These are phyloP conservation scores for Ceratocystis lukuohia DNA, from an alignment of 2,329 filamentous ascomycete species.

Conservation along the genomic window DNA sequence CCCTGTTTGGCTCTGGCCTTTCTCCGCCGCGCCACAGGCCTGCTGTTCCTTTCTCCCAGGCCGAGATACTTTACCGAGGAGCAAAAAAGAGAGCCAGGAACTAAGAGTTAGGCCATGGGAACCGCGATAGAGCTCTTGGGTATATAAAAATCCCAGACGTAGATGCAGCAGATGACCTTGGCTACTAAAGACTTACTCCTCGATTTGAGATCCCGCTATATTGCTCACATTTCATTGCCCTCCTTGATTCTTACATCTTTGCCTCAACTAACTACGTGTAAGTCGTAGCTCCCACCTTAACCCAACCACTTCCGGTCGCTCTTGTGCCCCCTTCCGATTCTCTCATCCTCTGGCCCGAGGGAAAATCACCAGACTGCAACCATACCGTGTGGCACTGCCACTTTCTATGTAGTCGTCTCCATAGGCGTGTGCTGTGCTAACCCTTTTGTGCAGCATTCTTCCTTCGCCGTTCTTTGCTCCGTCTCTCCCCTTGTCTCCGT, in stretches of 20 bases:
- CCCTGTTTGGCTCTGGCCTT: too few species aligned
- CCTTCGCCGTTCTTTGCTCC: neutral
- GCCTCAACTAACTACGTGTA: neutral
- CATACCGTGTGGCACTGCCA: neutral
- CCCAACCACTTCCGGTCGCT: neutral
- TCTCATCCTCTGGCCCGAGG: conserved; percentile 10
- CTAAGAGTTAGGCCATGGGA: neutral
- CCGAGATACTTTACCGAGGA: conserved; percentile 12
- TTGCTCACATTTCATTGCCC: neutral
- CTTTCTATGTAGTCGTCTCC: neutral
- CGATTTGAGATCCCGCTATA: neutral
- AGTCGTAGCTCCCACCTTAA: neutral
- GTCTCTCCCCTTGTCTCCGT: neutral
- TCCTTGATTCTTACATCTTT: neutral
- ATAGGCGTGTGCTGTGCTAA: neutral
- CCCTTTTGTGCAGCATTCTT: neutral
- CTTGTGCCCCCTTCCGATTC: neutral
- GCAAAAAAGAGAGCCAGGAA: neutral
- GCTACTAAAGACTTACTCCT: neutral
- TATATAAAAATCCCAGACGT: too few species aligned
- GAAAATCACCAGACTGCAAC: neutral
- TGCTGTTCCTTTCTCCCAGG: conserved; percentile 7
- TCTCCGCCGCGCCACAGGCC: neutral
- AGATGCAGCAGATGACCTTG: too few species aligned
- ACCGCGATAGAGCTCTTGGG: neutral